A percentile compares a stretch with the other conserved stretches of the same genome.
Conservation (phyloP, 1,284 basidiomycete species). For the Fistulina hepatica region DNA sequence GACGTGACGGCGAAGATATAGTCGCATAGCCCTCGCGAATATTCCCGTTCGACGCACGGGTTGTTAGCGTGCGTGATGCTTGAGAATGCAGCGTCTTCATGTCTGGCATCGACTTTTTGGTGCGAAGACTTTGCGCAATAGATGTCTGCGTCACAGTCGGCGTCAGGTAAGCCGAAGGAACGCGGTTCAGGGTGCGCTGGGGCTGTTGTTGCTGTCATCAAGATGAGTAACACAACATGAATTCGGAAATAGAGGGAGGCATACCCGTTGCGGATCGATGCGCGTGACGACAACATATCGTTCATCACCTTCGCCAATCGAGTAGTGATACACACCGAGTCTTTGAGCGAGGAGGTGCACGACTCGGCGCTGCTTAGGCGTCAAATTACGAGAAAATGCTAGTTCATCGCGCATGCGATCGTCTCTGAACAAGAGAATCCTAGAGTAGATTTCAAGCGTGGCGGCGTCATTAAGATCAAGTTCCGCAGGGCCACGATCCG, state of each 20-base stretch:
- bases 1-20: constrained; percentile 70
- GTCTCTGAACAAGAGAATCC: constrained; percentile 95
- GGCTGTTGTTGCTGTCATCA: constrained; percentile 24
- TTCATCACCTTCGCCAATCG: constrained; percentile 87
- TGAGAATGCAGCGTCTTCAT: constrained; percentile 78
- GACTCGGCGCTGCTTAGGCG: constrained; percentile 78
- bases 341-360: constrained; percentile 96
- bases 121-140: constrained; percentile 50
- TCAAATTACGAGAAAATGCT: constrained; percentile 82
- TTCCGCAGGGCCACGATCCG: too few relatives aligned
- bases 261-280: constrained; percentile 66
- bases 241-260: constrained; percentile 19
- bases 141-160: constrained; percentile 36
- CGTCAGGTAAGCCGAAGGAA: constrained; percentile 60
- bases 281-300: constrained; percentile 89
- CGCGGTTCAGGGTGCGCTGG: constrained; percentile 58
- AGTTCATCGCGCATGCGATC: constrained; percentile 97
- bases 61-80: constrained; percentile 66
- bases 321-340: constrained; percentile 90
- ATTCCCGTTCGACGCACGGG: constrained; percentile 83
- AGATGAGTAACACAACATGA: constrained; percentile 12
- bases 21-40: constrained; percentile 87
- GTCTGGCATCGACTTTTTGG: constrained; percentile 95
- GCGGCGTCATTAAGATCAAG: constrained; percentile 94
- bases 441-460: constrained; percentile 94